A percentile compares a stretch with the other conserved stretches of the same genome.
Conservation (phyloP, 805 yeast genomes). For the Ogataea saltuana region DNA sequence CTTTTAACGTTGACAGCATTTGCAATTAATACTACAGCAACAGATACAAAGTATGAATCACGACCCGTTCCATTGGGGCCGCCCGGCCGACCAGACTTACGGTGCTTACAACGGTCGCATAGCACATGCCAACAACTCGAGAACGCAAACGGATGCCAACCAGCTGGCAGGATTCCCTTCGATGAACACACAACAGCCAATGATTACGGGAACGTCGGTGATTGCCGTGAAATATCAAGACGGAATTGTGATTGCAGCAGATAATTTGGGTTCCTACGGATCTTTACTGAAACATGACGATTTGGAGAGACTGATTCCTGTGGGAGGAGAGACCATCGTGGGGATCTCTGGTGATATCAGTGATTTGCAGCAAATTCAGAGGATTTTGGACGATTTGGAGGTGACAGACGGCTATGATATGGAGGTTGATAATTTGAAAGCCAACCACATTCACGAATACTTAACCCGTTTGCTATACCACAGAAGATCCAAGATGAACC, state of each 20-base stretch:
- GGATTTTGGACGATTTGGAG: constrained; percentile 75
- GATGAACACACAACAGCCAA: constrained; percentile 90
- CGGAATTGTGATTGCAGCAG: constrained; percentile 95
- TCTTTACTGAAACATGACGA: constrained; percentile 84
- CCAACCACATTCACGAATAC: constrained; percentile 88
- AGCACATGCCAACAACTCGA: constrained; percentile 54
- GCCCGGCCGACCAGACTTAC: constrained; percentile 81
- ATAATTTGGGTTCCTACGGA: constrained; percentile 90
- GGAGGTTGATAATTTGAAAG: constrained; percentile 64
- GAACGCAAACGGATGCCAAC: constrained; percentile 17
- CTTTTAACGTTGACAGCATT: too few relatives aligned
- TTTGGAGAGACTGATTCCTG: constrained; percentile 79
- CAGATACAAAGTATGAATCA: constrained; percentile 75
- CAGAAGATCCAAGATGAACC: constrained; percentile 91
- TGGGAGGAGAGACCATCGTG: constrained; percentile 84
- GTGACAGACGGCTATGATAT: constrained; percentile 77
- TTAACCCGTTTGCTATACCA: constrained; percentile 79
- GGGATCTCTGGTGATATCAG: constrained; percentile 95
- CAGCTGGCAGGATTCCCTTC: constrained; percentile 55
- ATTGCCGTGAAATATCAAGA: constrained; percentile 85
- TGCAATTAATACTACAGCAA: too few relatives aligned
- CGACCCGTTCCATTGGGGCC: constrained; percentile 94
- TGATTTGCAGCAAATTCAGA: constrained; percentile 83
- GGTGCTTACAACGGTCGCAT: constrained; percentile 78
- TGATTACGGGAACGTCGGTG: constrained; percentile 95